Evolutionary conservation across 768 basidiomycete genomes (phyloP).

Genomic region (Xerocomus brunneocitrinus): DNA sequence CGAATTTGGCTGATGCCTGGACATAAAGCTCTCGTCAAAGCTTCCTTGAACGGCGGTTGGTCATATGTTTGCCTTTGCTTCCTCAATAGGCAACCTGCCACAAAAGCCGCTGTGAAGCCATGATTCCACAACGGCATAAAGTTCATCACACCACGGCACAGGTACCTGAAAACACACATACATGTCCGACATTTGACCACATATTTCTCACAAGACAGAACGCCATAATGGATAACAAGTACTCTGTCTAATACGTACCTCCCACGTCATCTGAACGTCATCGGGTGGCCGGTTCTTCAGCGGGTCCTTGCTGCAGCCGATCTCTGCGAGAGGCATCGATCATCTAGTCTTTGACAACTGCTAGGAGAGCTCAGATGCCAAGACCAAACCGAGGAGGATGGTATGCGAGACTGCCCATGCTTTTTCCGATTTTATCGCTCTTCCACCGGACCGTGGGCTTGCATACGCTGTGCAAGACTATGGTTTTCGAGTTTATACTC

Average conservation of each 20-base stretch:
- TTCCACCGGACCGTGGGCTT: no score
- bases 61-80: neutral
- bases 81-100: neutral
- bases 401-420: no score
- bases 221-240: neutral
- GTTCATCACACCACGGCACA: constrained; percentile 1
- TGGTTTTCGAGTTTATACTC: no score
- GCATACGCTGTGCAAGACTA: neutral
- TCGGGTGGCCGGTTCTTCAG: constrained; percentile 3
- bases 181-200: neutral
- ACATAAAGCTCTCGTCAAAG: neutral
- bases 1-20: neutral
- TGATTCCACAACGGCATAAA: constrained; percentile 1
- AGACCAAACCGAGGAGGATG: neutral
- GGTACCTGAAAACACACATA: constrained; percentile 2
- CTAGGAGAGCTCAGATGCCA: neutral
- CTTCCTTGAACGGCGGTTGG: neutral
- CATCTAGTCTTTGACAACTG: neutral
- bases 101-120: constrained; percentile 1
- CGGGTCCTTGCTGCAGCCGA: neutral
- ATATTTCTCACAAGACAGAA: neutral
- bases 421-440: no score
- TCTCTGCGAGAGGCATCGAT: neutral
- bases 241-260: neutral
- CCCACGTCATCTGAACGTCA: constrained; percentile 6